Evolutionary conservation across 805 yeast species (phyloP).

Genomic region (Candida nemodendra): DNA sequence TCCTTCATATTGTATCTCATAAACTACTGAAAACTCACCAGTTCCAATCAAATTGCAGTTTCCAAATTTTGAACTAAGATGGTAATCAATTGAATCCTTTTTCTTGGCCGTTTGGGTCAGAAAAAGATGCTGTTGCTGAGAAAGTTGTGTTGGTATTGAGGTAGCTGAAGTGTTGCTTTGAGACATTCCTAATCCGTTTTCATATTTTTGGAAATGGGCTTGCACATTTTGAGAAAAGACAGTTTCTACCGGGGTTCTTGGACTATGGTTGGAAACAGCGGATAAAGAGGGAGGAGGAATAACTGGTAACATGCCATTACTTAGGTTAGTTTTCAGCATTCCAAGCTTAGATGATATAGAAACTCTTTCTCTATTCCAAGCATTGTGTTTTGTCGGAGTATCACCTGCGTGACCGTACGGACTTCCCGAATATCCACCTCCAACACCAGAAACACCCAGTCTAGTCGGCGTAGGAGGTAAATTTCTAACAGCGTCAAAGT

Average conservation of each 20-base stretch:
- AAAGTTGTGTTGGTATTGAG: constrained; percentile 15
- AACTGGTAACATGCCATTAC: constrained; percentile 11
- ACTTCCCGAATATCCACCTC: neutral
- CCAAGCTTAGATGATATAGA: constrained; percentile 1
- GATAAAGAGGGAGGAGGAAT: constrained; percentile 18
- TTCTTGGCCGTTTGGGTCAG: constrained; percentile 8
- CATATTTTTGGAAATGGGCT: constrained; percentile 7
- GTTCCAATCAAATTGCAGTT: constrained; percentile 71
- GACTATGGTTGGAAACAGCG: constrained; percentile 17
- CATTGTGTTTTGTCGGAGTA: constrained; percentile 20
- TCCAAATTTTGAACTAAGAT: constrained; percentile 51
- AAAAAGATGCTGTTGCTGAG: constrained; percentile 8
- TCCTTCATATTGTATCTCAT: constrained; percentile 67
- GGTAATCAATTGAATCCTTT: constrained; percentile 35
- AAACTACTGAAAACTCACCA: constrained; percentile 91
- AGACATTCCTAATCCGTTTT: constrained; percentile 9
- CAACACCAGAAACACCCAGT: constrained; percentile 19
- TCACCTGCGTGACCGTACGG: constrained; percentile 1
- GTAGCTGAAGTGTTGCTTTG: constrained; percentile 16
- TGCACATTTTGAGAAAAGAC: constrained; percentile 12
- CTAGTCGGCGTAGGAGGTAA: constrained; percentile 47
- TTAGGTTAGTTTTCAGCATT: constrained; percentile 3
- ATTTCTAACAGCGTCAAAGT: constrained; percentile 23
- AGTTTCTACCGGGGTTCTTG: constrained; percentile 30
- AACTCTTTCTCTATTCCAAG: constrained; percentile 24